Base-by-base conservation (phyloP, 441 rosid species). In the Capsella rubella region DNA sequence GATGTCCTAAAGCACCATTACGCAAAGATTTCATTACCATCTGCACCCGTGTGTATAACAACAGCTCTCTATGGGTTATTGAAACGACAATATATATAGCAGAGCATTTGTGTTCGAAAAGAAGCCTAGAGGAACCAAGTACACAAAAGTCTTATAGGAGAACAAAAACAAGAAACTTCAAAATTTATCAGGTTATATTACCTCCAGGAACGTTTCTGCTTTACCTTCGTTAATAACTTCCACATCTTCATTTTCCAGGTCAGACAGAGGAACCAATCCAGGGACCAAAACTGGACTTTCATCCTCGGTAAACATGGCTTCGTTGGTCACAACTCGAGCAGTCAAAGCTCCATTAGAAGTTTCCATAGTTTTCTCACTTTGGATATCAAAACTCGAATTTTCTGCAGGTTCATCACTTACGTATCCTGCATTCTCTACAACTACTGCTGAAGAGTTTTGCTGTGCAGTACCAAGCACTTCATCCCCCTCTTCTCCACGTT, bases 241-340 rank as follows among this genome's bases (percentile, higher is more conserved):
- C 15, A 18, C 71, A 59, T 77, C 78, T 75, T 85, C 87, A 31
- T 39, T 58, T 69, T 77, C 73, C 46, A 42, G 39, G 6, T 52
- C 70, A 64, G 85, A 35, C 50, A 51, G 54, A 35, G 84, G 69
- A 55, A 79, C 52, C 79, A 87, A 80, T 16, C 93, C 97, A 31
- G 95, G 97, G 21, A 89, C 91, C 76, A 87, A 83, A 73, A 90
- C 86, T 47, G 89, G 83, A 73, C 54, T 85, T 76, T 70, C 89
- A 65, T 80, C 78, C 10, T 64, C 58, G 45, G 18, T 80, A 52
- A 67, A 67, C 7, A 61, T 67, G 73, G 77, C 72, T 29, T 29
- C 58, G 18, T 45, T 27, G 39, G 62, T 39, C 56, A 31, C 79
- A 13, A 51, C 64, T 40, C 66, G 54, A 60, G 58, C 67, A 49